Conservation (phyloP, 331 rosid genomes). For the Ulmus americana region DNA sequence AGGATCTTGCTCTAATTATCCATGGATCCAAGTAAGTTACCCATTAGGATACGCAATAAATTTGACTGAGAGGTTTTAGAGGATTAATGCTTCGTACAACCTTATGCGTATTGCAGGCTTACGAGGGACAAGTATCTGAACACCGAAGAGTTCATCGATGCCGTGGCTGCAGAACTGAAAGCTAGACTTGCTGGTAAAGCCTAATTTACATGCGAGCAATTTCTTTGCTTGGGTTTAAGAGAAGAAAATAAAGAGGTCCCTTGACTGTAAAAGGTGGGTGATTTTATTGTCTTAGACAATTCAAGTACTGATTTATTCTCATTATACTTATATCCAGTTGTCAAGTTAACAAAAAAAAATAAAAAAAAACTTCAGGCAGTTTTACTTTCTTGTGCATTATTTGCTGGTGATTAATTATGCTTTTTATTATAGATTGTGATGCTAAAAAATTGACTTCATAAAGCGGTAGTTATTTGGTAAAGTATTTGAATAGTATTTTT, state of each 20-base stretch:
- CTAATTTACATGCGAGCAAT: constrained; percentile 28
- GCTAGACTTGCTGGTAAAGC: constrained; percentile 46
- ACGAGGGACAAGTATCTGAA: constrained; percentile 79
- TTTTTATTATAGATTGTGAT: no score
- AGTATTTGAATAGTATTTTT: no score
- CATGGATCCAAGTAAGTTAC: constrained; percentile 75
- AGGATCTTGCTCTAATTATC: constrained; percentile 92
- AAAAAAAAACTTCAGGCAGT: background rate
- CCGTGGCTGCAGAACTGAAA: constrained; percentile 70
- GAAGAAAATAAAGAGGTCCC: background rate
- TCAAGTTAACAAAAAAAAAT: background rate
- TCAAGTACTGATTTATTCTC: background rate
- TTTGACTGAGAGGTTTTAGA: background rate
- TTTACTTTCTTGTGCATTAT: no score
- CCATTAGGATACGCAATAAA: background rate
- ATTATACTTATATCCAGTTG: background rate
- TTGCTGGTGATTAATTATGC: no score
- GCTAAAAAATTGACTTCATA: no score
- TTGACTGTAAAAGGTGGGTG: background rate
- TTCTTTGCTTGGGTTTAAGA: background rate
- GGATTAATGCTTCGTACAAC: constrained; percentile 11
- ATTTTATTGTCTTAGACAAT: background rate
- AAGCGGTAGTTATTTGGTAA: no score
- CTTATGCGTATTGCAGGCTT: constrained; percentile 45
- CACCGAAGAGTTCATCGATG: constrained; percentile 92